phyloP scores from a whole-genome alignment of 1,139 yeast genomes.

The Blastobotrys aristatus region DNA sequence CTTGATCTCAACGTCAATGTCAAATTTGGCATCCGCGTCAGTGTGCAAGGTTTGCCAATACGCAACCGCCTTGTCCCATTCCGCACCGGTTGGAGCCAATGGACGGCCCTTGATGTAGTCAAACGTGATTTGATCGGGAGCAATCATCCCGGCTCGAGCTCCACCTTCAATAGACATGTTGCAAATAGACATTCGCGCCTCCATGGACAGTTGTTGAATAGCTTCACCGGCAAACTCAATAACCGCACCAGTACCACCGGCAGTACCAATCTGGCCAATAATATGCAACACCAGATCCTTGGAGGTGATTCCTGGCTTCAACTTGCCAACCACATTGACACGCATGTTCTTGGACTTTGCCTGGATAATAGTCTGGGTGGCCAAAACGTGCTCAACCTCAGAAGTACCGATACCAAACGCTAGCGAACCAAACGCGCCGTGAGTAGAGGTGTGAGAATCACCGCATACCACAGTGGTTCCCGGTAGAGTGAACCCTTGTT shows the following conservation, averaged over 20 bases:
- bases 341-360: slow-evolving; percentile 95
- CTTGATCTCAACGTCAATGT: slow-evolving; percentile 71
- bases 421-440: slow-evolving; percentile 97
- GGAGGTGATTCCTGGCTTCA: slow-evolving; percentile 84
- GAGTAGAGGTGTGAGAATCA: slow-evolving; percentile 97
- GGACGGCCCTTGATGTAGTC: slow-evolving; percentile 91
- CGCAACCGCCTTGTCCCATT: slow-evolving; percentile 89
- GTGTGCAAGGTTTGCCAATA: slow-evolving; percentile 88
- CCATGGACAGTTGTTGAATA: slow-evolving; percentile 83
- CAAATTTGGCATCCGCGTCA: slow-evolving; percentile 87
- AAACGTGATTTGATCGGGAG: slow-evolving; percentile 85
- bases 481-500: slow-evolving; percentile 96
- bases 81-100: slow-evolving; percentile 84
- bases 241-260: slow-evolving; percentile 98
- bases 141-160: slow-evolving; percentile 99
- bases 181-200: slow-evolving; percentile 99
- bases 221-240: slow-evolving; percentile 97
- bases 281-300: slow-evolving; percentile 92
- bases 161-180: slow-evolving; percentile 99
- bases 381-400: slow-evolving; percentile 96
- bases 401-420: slow-evolving; percentile 99
- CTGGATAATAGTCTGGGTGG: slow-evolving; percentile 94
- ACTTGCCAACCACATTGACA: slow-evolving; percentile 75
- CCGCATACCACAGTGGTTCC: slow-evolving; percentile 99
- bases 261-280: slow-evolving; percentile 95